Percentiles rank a stretch among this genome's conserved stretches.
Evolutionary conservation across 805 yeast genomes (phyloP).

Genomic region (Lachancea waltii): DNA sequence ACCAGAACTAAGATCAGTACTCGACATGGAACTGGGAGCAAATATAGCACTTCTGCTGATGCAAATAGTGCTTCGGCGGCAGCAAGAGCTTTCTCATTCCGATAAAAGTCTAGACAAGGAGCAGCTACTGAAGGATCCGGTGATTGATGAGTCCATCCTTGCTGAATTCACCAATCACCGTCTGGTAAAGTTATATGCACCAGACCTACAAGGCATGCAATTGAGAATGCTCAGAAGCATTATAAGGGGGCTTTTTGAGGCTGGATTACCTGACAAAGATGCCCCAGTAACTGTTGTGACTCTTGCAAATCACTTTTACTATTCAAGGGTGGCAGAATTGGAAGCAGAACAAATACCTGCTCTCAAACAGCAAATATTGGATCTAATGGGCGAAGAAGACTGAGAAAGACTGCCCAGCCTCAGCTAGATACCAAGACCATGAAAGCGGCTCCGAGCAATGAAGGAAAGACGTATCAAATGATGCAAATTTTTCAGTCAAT

Average conservation of each 20-base stretch:
- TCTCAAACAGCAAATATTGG: slow-evolving; percentile 13
- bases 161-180: slow-evolving; percentile 20
- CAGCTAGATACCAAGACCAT: neutral
- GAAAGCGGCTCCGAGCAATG: neutral
- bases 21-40: slow-evolving; percentile 3
- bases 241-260: slow-evolving; percentile 19
- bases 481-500: slow-evolving; percentile 8
- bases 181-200: slow-evolving; percentile 21
- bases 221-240: slow-evolving; percentile 19
- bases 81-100: slow-evolving; percentile 20
- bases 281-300: slow-evolving; percentile 17
- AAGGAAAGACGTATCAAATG: slow-evolving; percentile 1
- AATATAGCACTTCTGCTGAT: slow-evolving; percentile 19
- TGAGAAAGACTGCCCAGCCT: neutral
- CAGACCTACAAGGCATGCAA: slow-evolving; percentile 19
- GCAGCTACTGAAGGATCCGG: slow-evolving; percentile 20
- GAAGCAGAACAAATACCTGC: slow-evolving; percentile 20
- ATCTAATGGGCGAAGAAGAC: neutral
- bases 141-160: slow-evolving; percentile 21
- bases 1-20: neutral
- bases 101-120: slow-evolving; percentile 16
- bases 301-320: slow-evolving; percentile 27
- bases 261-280: slow-evolving; percentile 14
- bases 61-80: slow-evolving; percentile 26
- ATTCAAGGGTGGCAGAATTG: slow-evolving; percentile 20